A percentile compares a stretch with the other conserved stretches of the same genome.
These are phyloP conservation scores for Xylaria bambusicola DNA, from an alignment of 495 filamentous ascomycete species.

Conservation along the genomic window DNA sequence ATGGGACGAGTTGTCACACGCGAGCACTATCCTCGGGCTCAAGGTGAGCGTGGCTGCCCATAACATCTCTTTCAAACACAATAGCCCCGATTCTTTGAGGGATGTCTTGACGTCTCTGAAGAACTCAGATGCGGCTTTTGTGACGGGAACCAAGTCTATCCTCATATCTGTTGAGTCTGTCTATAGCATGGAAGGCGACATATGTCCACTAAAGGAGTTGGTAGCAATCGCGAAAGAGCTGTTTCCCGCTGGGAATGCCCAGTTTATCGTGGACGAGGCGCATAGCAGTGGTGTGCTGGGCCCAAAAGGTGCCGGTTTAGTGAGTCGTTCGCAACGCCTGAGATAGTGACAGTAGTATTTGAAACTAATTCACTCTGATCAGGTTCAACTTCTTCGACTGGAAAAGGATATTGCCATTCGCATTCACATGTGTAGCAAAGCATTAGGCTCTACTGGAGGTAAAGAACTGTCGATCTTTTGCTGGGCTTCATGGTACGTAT, in stretches of 20 bases:
- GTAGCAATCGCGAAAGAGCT: constrained; percentile 51
- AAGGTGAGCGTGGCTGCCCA: constrained; percentile 47
- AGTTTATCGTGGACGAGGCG: constrained; percentile 66
- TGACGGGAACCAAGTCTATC: constrained; percentile 26
- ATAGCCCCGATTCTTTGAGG: constrained; percentile 45
- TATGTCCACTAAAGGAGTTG: constrained; percentile 57
- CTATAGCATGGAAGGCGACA: constrained; percentile 71
- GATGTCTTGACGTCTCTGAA: constrained; percentile 41
- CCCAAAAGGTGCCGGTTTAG: constrained; percentile 51
- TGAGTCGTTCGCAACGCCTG: no score
- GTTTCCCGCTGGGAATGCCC: constrained; percentile 52
- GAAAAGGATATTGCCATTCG: constrained; percentile 59
- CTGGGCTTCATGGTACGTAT: no score
- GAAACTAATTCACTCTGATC: no score
- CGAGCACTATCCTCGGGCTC: constrained; percentile 65
- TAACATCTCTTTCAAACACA: constrained; percentile 55
- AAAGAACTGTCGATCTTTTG: no score
- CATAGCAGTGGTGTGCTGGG: constrained; percentile 63
- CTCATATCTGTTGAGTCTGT: constrained; percentile 61
- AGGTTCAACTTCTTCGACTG: constrained; percentile 58
- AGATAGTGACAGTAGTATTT: no score
- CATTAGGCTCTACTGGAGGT: constrained; percentile 61
- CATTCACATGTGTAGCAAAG: constrained; percentile 64
- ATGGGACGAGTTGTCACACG: constrained; percentile 65
- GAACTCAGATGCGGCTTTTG: constrained; percentile 28